These are phyloP conservation scores for Globisporangium splendens DNA, from an alignment of 352 stramenopile genomes.

Conservation along the genomic window DNA sequence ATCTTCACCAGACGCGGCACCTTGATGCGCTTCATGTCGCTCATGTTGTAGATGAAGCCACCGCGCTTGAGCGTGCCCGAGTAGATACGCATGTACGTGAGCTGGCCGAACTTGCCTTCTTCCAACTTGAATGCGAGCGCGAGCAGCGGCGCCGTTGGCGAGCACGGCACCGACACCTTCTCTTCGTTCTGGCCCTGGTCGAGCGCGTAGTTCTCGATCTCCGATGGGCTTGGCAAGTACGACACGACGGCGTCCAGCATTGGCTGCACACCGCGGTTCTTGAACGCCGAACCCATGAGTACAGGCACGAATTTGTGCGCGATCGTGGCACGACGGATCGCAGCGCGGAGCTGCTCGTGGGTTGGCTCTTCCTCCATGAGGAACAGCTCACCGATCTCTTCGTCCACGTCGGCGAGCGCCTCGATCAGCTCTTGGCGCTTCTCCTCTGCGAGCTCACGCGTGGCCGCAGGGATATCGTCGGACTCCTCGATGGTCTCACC, in stretches of 20 bases:
- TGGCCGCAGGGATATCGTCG: slow-evolving; percentile 87
- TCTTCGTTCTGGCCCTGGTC: slow-evolving; percentile 93
- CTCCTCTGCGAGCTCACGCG: slow-evolving; percentile 82
- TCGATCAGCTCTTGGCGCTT: slow-evolving; percentile 94
- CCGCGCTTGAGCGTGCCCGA: slow-evolving; percentile 81
- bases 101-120: slow-evolving; percentile 97
- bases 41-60: slow-evolving; percentile 88
- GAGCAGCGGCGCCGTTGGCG: slow-evolving; percentile 89
- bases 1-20: slow-evolving; percentile 98
- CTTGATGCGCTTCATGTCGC: slow-evolving; percentile 92
- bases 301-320: slow-evolving; percentile 98
- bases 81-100: slow-evolving; percentile 98
- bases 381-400: slow-evolving; percentile 99
- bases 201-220: slow-evolving; percentile 95
- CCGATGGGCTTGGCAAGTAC: slow-evolving; percentile 94
- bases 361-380: slow-evolving; percentile 96
- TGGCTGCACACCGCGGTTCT: slow-evolving; percentile 98
- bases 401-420: slow-evolving; percentile 95
- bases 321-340: slow-evolving; percentile 95
- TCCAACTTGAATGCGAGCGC: slow-evolving; percentile 99
- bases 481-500: slow-evolving; percentile 84
- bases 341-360: slow-evolving; percentile 87
- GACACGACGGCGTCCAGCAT: slow-evolving; percentile 97
- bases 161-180: slow-evolving; percentile 84
- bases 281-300: slow-evolving; percentile 98